Base-by-base conservation (phyloP, 768 basidiomycete species). In the Mycena galopus region DNA sequence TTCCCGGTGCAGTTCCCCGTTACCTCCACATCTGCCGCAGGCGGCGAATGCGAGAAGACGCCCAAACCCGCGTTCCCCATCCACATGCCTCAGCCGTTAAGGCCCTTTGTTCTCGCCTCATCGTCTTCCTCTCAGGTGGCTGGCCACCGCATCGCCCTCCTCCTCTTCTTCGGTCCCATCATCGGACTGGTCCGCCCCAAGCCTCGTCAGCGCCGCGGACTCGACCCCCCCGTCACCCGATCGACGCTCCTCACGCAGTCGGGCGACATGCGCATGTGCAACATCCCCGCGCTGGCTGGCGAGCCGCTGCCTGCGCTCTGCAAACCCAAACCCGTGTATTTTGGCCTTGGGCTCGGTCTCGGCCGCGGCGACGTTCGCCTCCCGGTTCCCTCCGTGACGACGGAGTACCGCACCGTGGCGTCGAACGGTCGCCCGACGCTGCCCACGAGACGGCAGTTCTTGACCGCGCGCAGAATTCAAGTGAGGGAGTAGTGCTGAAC, bases 11-110 rank as follows among this genome's bases (percentile, higher is more conserved):
- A n/a, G n/a, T n/a, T 53, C 4, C 10, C 32, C 12, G 32, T n/a
- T n/a, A n/a, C 19, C 12, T 27, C 65, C 3, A 3, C 25, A n/a
- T 39, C 56, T 33, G n/a, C 37, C 23, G 11, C 29, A n/a, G n/a
- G n/a, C 1, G 59, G 19, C 29, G 62, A 59, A 0, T 32, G 21
- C 32, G 61, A 63, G 17, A 59, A 56, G 17, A 59, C 63, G 4
- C 70, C 70, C 25, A 65, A 30, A 12, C 64, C 58, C 8, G 50
- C 68, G 25, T 61, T 21, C 58, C 16, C 60, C 4, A 16, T 70
- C 23, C 51, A 65, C 27, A 44, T 33, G 17, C 67, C 67, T 3
- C 59, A 62, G 33, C 69, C 69, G 30, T 4, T 64, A n/a, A n/a
- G n/a, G n/a, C n/a, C n/a, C n/a, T n/a, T n/a, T n/a, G n/a, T n/a